These are phyloP conservation scores for Thalia dealbata DNA, from an alignment of 176 grass and related monocot genomes.

Conservation along the genomic window DNA sequence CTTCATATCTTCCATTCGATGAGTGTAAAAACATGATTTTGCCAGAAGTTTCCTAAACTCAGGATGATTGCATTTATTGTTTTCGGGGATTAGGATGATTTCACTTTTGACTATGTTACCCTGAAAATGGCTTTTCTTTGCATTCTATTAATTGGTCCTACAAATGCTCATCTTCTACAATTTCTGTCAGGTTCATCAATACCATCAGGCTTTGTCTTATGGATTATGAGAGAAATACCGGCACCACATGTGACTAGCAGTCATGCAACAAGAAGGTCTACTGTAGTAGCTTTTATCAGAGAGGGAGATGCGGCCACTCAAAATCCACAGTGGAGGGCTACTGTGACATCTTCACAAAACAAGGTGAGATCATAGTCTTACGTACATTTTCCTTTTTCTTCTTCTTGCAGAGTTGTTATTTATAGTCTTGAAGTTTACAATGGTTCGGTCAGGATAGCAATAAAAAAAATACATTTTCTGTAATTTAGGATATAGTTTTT, in stretches of 20 bases:
- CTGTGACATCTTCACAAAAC: conserved; percentile 77
- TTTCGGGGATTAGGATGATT: no score
- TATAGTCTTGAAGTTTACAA: neutral
- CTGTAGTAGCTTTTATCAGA: conserved; percentile 61
- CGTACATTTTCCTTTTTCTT: neutral
- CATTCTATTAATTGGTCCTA: neutral
- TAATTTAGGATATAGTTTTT: neutral
- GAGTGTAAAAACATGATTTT: no score
- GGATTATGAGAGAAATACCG: conserved; percentile 98
- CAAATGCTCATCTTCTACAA: conserved; percentile 10
- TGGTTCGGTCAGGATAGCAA: neutral
- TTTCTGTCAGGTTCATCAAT: conserved; percentile 64
- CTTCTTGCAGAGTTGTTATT: neutral
- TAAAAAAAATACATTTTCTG: neutral
- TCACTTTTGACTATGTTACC: neutral
- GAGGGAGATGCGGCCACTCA: conserved; percentile 41
- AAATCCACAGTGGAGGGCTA: conserved; percentile 75
- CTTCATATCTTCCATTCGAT: neutral
- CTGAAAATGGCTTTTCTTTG: neutral
- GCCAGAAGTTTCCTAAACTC: no score
- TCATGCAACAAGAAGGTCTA: conserved; percentile 41
- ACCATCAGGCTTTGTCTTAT: conserved; percentile 81
- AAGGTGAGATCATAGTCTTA: conserved; percentile 42
- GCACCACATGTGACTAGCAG: conserved; percentile 43
- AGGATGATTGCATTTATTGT: no score